Evolutionary conservation across 768 basidiomycete genomes (phyloP), one percentile per base, ranked within the genome.

Genomic region (Cantharellus cinnabarinus): DNA sequence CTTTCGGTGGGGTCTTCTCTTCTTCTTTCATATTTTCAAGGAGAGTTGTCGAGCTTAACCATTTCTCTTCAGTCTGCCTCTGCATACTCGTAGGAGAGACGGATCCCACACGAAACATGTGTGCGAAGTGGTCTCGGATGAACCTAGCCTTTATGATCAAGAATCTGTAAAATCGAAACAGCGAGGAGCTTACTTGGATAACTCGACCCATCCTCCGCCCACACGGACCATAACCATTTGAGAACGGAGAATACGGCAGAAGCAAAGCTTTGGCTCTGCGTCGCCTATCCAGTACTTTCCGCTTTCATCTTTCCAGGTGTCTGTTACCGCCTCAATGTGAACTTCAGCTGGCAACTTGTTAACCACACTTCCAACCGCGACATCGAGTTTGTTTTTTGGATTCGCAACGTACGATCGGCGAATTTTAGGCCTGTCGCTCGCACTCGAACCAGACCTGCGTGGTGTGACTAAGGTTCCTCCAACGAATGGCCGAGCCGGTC

Each of bases 231-330:
- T 95, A 62, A 94, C 90, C 0, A 86, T 90, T 65, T 89, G 85
- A 1, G 85, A 89, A 5, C 89, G 81, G 37, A 94, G 71, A 52
- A 94, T 94, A 37, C 91, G 79, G 68, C 89, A 90, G 69, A 90
- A 94, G 69, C 89, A 93, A 40, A 94, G 73, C 68, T 82, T 89
- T 3, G 89, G 80, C 57, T 93, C 88, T 64, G 88, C 80, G 63
- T 89, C 83, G 10, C 93, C 93, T 64, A 94, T 95, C 90, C 89
- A 94, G 66, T 93, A 91, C 66, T 91, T 90, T 20, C 90, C 90
- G 62, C 89, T 90, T 70, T 87, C 82, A 67, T 93, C 90, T 67
- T 82, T 81, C 89, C 89, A 94, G 4, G 81, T 83, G 56, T 88
- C 85, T 4, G 61, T 57, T 35, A 53, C 58, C 3, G 79, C 77